Base-by-base conservation (phyloP, 106 monocot genomes). In the Dendrobium catenatum region DNA sequence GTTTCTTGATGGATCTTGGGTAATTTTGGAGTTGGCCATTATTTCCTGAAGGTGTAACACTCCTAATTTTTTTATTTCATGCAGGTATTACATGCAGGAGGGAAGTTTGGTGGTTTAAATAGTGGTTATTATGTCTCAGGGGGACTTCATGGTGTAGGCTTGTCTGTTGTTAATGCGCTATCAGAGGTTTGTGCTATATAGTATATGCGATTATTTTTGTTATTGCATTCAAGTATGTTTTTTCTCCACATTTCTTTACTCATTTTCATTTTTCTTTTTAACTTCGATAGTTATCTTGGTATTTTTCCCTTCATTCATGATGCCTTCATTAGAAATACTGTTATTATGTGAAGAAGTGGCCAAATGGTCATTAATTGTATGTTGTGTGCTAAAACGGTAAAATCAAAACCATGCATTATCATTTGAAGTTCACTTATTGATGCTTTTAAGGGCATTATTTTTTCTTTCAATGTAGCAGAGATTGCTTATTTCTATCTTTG, bases 161-260 rank as follows among this genome's bases (percentile, higher is more conserved):
- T 98, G 74, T 98, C 98, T 83, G 98, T 98, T 86, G 98, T 98
- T 43, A 98, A 98, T 90, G 98, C 98, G 42, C 88, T 98, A 74
- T 98, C 98, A 79, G 98, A 98, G 98, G 98, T 95, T 80, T 77
- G 61, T 88, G 24, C 51, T 2, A 47, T 47, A n/a, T n/a, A n/a
- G n/a, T n/a, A n/a, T n/a, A 27, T 27, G 26, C 13, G 2, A 33
- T 11, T 70, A 70, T 33, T 13, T 70, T 4, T 15, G 33, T 70
- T 70, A 4, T 37, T 70, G 9, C 24, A 26, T 26, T 8, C 0
- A 66, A 24, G 64, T n/a, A 66, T 66, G 51, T 37, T 37, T 33
- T 70, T 70, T 70, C 16, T 29, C 6, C 15, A 70, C 70, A 70
- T 6, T 4, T 13, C 64, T 26, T 26, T n/a, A 70, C 33, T 29